Conservation (phyloP, 768 basidiomycete genomes). For the Pulveroboletus sp. region DNA sequence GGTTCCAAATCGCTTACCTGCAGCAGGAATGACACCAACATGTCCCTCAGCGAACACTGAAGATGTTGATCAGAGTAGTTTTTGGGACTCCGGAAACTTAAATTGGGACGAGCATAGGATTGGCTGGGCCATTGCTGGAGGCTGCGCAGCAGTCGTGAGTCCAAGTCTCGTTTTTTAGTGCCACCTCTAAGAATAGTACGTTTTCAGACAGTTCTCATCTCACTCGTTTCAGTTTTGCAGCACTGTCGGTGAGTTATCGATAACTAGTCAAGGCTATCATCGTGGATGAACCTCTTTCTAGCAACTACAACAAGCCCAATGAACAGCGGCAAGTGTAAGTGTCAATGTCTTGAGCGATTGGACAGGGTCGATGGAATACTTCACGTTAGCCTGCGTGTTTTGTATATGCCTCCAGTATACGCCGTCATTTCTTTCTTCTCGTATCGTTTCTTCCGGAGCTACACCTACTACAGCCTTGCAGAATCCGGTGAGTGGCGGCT, state of each 20-base stretch:
- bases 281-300: slow-evolving; percentile 25
- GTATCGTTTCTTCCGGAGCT: slow-evolving; percentile 77
- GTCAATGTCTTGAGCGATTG: not conserved
- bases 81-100: slow-evolving; percentile 51
- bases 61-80: slow-evolving; percentile 52
- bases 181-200: not conserved
- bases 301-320: slow-evolving; percentile 63
- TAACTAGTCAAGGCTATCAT: not conserved
- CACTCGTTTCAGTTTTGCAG: slow-evolving; percentile 47
- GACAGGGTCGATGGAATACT: not conserved
- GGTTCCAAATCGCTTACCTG: not conserved
- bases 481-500: slow-evolving; percentile 40
- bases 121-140: slow-evolving; percentile 71
- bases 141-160: slow-evolving; percentile 52
- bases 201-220: slow-evolving; percentile 56
- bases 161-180: not conserved
- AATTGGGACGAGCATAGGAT: slow-evolving; percentile 63
- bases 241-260: slow-evolving; percentile 55
- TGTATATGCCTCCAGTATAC: slow-evolving; percentile 83
- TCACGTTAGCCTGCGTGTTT: slow-evolving; percentile 55
- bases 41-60: slow-evolving; percentile 52
- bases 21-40: slow-evolving; percentile 19
- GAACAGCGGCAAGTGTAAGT: slow-evolving; percentile 81
- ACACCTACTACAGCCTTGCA: slow-evolving; percentile 57
- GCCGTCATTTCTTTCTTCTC: slow-evolving; percentile 82